These are phyloP conservation scores for Apophysomyces elegans DNA, from an alignment of 371 early-diverging fungal genomes.

Conservation along the genomic window DNA sequence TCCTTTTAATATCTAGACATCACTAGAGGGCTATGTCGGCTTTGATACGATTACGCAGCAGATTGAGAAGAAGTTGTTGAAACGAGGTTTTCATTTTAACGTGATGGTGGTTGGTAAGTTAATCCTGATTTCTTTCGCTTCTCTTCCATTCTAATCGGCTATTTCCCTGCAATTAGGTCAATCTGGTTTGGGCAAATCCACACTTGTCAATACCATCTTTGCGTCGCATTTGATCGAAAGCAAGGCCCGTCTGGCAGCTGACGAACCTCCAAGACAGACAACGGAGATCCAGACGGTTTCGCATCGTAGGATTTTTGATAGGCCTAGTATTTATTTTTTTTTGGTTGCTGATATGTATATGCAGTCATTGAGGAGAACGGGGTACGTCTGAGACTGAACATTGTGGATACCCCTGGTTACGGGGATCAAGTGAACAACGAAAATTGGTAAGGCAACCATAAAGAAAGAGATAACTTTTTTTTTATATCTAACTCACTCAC, in stretches of 20 bases:
- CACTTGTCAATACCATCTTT: constrained; percentile 96
- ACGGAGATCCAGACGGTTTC: constrained; percentile 85
- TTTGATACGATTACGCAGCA: constrained; percentile 95
- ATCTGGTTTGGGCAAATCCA: constrained; percentile 98
- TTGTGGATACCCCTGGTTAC: constrained; percentile 84
- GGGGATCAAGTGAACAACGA: constrained; percentile 90
- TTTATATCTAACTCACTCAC: neutral
- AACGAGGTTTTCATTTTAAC: constrained; percentile 95
- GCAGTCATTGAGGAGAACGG: constrained; percentile 84
- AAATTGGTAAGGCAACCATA: constrained; percentile 60
- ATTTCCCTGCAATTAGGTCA: constrained; percentile 65
- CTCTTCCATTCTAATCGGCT: neutral
- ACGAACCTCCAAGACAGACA: constrained; percentile 81
- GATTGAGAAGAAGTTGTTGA: constrained; percentile 90
- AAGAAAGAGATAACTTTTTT: constrained; percentile 6
- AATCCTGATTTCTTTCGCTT: neutral
- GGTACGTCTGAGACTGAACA: constrained; percentile 82
- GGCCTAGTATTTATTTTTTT: constrained; percentile 2
- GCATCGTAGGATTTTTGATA: constrained; percentile 60
- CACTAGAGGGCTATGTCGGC: constrained; percentile 85
- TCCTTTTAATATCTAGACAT: constrained; percentile 40
- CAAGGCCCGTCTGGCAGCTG: constrained; percentile 76
- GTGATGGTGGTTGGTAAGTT: constrained; percentile 88
- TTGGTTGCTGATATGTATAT: constrained; percentile 7
- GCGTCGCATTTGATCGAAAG: constrained; percentile 85